Evolutionary conservation across 139 green algal species (phyloP).

Genomic region (Chloropicon primus): DNA sequence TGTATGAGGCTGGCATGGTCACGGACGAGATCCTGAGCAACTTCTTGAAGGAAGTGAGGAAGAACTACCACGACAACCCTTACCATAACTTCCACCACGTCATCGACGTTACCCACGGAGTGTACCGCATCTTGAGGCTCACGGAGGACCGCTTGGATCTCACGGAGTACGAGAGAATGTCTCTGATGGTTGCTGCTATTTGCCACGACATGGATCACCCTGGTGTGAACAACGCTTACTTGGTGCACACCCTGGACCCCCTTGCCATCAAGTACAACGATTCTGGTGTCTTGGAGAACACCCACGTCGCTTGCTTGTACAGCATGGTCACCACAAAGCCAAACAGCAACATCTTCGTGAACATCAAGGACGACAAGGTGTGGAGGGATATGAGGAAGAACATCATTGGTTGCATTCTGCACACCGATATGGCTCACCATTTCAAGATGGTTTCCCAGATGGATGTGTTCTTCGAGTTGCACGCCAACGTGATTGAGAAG

Average conservation of each 20-base stretch:
- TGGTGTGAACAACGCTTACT: slow-evolving; percentile 46
- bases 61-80: slow-evolving; percentile 20
- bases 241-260: slow-evolving; percentile 27
- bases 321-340: slow-evolving; percentile 16
- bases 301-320: slow-evolving; percentile 34
- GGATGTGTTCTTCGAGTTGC: slow-evolving; percentile 42
- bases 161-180: slow-evolving; percentile 26
- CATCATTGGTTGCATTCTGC: slow-evolving; percentile 40
- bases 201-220: slow-evolving; percentile 53
- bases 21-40: slow-evolving; percentile 20
- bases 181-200: slow-evolving; percentile 42
- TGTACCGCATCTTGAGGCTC: slow-evolving; percentile 29
- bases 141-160: slow-evolving; percentile 4
- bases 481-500: slow-evolving; percentile 12
- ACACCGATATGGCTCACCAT: slow-evolving; percentile 57
- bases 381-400: slow-evolving; percentile 33
- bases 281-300: slow-evolving; percentile 41
- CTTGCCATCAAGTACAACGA: slow-evolving; percentile 53
- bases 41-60: slow-evolving; percentile 22
- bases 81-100: slow-evolving; percentile 59
- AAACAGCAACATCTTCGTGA: slow-evolving; percentile 14
- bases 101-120: slow-evolving; percentile 40
- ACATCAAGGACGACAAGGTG: slow-evolving; percentile 17
- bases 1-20: slow-evolving; percentile 15
- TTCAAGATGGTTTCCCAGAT: slow-evolving; percentile 49